A percentile compares a stretch with the other conserved stretches of the same genome.
Evolutionary conservation across 306 rosid genomes (phyloP).

Genomic region (Corylus avellana): DNA sequence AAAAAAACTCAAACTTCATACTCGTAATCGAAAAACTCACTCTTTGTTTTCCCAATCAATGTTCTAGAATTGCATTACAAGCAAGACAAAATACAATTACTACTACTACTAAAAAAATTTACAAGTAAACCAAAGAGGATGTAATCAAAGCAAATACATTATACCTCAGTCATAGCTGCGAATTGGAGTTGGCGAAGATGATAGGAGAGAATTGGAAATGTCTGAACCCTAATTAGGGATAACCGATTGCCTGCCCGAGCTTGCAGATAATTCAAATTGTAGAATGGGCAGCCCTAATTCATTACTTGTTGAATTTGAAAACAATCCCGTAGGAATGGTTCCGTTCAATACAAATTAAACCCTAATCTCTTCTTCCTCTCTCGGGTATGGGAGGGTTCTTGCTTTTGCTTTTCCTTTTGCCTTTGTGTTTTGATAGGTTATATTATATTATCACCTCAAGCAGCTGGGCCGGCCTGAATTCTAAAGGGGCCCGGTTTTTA

Average conservation of each 20-base stretch:
- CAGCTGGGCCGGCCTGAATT: too few relatives aligned
- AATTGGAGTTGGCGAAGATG: slow-evolving; percentile 35
- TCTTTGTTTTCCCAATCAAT: neutral
- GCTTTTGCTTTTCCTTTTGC: too few relatives aligned
- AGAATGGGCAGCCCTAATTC: neutral
- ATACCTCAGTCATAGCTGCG: slow-evolving; percentile 78
- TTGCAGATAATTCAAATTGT: neutral
- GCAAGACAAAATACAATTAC: neutral
- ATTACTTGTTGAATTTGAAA: neutral
- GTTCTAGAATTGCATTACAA: neutral
- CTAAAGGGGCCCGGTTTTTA: too few relatives aligned
- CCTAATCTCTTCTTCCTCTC: too few relatives aligned
- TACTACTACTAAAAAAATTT: neutral
- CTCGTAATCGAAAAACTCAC: neutral
- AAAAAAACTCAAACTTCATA: neutral
- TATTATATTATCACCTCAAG: too few relatives aligned
- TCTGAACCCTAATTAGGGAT: neutral
- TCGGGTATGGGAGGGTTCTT: too few relatives aligned
- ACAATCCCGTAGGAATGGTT: neutral
- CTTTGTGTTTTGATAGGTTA: too few relatives aligned
- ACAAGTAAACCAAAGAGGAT: neutral
- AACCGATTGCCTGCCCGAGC: neutral
- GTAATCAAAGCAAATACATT: neutral
- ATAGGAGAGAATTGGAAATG: neutral
- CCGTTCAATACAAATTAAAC: too few relatives aligned